Percentiles rank a stretch among this genome's conserved stretches.
Evolutionary conservation across 129 eudicot genomes (phyloP).

Genomic region (Centaurea solstitialis): DNA sequence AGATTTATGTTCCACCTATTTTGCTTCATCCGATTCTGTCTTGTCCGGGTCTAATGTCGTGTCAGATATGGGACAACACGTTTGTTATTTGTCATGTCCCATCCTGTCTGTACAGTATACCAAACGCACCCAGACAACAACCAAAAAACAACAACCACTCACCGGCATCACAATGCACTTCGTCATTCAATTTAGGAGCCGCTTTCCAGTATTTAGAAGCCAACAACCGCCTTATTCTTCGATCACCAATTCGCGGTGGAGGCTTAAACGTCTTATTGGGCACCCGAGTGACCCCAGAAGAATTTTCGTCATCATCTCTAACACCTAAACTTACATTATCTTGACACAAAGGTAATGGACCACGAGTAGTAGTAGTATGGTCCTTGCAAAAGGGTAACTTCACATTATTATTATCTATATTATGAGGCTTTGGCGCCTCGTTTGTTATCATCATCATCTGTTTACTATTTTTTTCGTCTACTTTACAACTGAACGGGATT

Average conservation of each 20-base stretch:
- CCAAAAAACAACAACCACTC: constrained; percentile 27
- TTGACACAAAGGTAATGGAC: constrained; percentile 45
- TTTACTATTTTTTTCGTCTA: constrained; percentile 48
- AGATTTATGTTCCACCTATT: no score
- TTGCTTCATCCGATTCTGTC: no score
- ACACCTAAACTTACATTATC: constrained; percentile 75
- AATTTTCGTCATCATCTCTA: constrained; percentile 97
- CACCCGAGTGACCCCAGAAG: constrained; percentile 66
- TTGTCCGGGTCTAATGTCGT: no score
- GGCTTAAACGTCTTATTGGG: constrained; percentile 53
- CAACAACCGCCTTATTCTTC: constrained; percentile 64
- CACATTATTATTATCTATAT: constrained; percentile 51
- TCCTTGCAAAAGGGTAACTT: constrained; percentile 47
- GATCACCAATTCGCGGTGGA: constrained; percentile 56
- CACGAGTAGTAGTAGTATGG: constrained; percentile 32
- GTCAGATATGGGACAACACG: neutral
- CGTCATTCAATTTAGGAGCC: constrained; percentile 46
- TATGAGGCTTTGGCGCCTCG: constrained; percentile 55
- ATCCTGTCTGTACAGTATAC: neutral
- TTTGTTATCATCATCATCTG: constrained; percentile 33
- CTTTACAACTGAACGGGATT: constrained; percentile 44
- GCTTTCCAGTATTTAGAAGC: constrained; percentile 71
- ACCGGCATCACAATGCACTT: constrained; percentile 54
- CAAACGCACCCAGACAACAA: neutral
- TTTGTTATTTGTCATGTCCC: neutral